Conservation (phyloP, 2,329 filamentous ascomycete genomes). For the Bipolaris oryzae region DNA sequence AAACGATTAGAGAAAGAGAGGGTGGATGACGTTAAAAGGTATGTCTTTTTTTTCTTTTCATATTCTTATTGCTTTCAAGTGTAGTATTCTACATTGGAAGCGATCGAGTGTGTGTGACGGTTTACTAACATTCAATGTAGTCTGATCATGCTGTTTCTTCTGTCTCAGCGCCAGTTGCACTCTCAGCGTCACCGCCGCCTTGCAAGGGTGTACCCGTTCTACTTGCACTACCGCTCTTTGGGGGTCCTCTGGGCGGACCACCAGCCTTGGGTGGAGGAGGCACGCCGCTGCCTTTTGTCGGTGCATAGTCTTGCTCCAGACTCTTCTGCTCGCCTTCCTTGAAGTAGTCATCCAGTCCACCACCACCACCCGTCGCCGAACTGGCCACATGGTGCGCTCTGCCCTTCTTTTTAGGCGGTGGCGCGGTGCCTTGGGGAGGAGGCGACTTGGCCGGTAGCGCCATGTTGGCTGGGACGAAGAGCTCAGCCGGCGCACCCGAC, state of each 20-base stretch:
- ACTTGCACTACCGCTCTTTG: constrained; percentile 33
- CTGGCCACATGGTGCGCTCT: constrained; percentile 43
- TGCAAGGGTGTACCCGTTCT: constrained; percentile 21
- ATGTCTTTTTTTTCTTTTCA: constrained; percentile 7
- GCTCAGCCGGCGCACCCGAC: constrained; percentile 32
- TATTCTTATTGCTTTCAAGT: not conserved
- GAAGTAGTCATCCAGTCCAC: constrained; percentile 53
- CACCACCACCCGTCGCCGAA: constrained; percentile 34
- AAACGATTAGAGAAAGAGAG: not conserved
- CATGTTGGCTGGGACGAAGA: constrained; percentile 57
- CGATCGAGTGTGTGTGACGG: not conserved
- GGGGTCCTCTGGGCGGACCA: constrained; percentile 43
- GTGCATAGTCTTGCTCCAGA: constrained; percentile 48
- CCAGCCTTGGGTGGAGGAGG: constrained; percentile 48
- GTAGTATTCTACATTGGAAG: not conserved
- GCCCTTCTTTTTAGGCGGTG: constrained; percentile 39
- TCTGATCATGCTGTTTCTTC: constrained; percentile 12
- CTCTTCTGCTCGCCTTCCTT: constrained; percentile 55
- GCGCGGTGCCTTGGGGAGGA: constrained; percentile 29
- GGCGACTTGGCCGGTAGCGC: constrained; percentile 44
- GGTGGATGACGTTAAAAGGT: constrained; percentile 9
- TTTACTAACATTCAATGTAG: constrained; percentile 6
- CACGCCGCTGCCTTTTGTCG: constrained; percentile 38
- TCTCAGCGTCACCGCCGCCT: constrained; percentile 6
- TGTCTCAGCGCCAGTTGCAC: constrained; percentile 7